Evolutionary conservation across 2,329 filamentous ascomycete genomes (phyloP).

Genomic region (Claviceps digitariae): DNA sequence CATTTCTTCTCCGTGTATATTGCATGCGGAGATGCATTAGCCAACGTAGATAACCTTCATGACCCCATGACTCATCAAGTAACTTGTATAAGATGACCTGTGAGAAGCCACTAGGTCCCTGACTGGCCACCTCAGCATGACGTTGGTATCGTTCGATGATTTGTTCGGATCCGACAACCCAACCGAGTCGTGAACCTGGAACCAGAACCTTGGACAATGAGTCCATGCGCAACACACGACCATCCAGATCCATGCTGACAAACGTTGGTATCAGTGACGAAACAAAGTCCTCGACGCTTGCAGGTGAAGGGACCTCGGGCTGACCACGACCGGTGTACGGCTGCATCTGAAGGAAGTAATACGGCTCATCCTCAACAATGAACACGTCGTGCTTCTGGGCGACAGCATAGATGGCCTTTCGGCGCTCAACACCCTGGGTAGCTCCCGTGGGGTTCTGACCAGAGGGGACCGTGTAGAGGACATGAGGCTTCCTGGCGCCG

Average conservation of each 20-base stretch:
- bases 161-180: conserved; percentile 80
- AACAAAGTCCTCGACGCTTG: conserved; percentile 59
- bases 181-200: conserved; percentile 70
- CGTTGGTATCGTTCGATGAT: conserved; percentile 70
- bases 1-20: conserved; percentile 69
- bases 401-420: conserved; percentile 61
- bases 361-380: conserved; percentile 88
- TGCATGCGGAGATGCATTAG: conserved; percentile 66
- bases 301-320: conserved; percentile 39
- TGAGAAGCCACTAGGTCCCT: conserved; percentile 73
- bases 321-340: conserved; percentile 48
- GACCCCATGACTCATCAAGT: conserved; percentile 88
- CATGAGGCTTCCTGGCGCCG: conserved; percentile 35
- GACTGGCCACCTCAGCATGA: conserved; percentile 71
- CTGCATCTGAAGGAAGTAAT: conserved; percentile 87
- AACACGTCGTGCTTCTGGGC: conserved; percentile 73
- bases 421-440: conserved; percentile 55
- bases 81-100: conserved; percentile 80
- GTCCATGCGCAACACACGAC: conserved; percentile 79
- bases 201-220: conserved; percentile 88
- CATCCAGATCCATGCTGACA: conserved; percentile 71
- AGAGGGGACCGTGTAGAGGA: conserved; percentile 51
- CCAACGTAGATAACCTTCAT: conserved; percentile 81
- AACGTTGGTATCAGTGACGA: conserved; percentile 47
- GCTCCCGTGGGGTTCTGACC: conserved; percentile 88